These are phyloP conservation scores for Nicotiana obtusifolia DNA, from an alignment of 257 asterid genomes.

Conservation along the genomic window DNA sequence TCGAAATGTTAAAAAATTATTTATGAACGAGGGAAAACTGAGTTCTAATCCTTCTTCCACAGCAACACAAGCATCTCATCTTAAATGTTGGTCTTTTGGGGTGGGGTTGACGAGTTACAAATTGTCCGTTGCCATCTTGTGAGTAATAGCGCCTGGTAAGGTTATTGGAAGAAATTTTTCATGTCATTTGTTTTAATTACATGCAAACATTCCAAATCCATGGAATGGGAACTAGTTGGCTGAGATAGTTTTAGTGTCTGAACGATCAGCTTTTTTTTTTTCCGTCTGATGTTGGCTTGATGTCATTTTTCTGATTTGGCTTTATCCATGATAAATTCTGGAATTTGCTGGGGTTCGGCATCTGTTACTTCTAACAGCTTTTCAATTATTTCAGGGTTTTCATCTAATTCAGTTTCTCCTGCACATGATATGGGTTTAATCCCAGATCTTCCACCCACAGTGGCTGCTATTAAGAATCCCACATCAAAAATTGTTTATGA, in stretches of 20 bases:
- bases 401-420: slow-evolving; percentile 40
- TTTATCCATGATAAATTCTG: background rate
- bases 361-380: background rate
- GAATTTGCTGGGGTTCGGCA: background rate
- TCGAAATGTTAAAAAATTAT: background rate
- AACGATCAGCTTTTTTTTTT: background rate
- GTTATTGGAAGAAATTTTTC: background rate
- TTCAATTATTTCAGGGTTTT: slow-evolving; percentile 42
- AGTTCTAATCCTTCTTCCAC: background rate
- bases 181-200: background rate
- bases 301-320: background rate
- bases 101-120: background rate
- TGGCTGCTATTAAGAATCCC: slow-evolving; percentile 79
- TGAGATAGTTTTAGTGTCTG: background rate
- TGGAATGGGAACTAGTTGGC: background rate
- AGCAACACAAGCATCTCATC: background rate
- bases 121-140: background rate
- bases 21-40: background rate
- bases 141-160: background rate
- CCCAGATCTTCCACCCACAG: slow-evolving; percentile 51
- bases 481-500: slow-evolving; percentile 64
- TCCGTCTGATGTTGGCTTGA: background rate
- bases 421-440: slow-evolving; percentile 29
- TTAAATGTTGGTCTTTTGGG: background rate
- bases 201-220: background rate